Evolutionary conservation across 176 grass and related monocot genomes (phyloP).

Genomic region (Hordeum marinum): DNA sequence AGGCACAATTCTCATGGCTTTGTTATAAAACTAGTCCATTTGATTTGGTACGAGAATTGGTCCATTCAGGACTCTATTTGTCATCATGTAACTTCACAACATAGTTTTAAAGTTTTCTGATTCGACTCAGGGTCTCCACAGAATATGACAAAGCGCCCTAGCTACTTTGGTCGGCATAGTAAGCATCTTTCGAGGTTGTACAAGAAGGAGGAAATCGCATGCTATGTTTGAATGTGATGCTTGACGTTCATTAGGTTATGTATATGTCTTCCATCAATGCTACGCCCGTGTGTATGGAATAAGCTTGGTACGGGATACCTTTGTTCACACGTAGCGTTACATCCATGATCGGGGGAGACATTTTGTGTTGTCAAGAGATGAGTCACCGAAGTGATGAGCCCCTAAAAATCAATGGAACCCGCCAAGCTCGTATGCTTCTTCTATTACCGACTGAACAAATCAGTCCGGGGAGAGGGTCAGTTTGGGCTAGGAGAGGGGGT

Average conservation of each 20-base stretch:
- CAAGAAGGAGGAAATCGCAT: not conserved
- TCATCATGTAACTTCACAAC: not conserved
- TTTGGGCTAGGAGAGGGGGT: too few species aligned
- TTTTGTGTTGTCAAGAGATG: too few species aligned
- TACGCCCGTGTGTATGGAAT: too few species aligned
- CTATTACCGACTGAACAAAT: too few species aligned
- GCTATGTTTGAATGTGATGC: not conserved
- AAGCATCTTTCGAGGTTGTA: not conserved
- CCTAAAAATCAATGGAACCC: too few species aligned
- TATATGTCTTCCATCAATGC: too few species aligned
- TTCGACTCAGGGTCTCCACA: not conserved
- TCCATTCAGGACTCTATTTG: not conserved
- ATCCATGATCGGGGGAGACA: too few species aligned
- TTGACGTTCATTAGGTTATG: not conserved
- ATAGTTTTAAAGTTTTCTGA: not conserved
- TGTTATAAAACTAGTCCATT: not conserved
- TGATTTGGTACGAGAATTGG: not conserved
- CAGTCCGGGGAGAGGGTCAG: too few species aligned
- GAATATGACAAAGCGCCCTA: not conserved
- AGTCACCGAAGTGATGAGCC: too few species aligned
- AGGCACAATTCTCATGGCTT: not conserved
- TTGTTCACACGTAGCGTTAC: too few species aligned
- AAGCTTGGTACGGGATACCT: too few species aligned
- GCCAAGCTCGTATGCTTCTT: too few species aligned
- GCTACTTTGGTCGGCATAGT: not conserved